Evolutionary conservation across 805 yeast species (phyloP).

Genomic region (Wickerhamiella qilinensis): DNA sequence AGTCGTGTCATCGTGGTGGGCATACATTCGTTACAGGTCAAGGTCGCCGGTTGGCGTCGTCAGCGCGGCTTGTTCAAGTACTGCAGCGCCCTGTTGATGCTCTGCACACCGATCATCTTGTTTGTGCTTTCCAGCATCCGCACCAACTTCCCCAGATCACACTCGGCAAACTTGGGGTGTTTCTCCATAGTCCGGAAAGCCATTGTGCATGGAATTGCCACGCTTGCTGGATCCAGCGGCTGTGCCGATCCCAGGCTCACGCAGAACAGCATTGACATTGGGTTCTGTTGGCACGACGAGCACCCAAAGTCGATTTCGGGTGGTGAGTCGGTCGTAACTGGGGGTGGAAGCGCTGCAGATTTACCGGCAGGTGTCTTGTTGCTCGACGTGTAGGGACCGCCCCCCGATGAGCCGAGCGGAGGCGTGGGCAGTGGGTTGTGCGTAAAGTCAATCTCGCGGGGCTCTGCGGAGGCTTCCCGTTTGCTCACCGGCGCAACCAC

Average conservation of each 20-base stretch:
- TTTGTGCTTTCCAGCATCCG: constrained; percentile 9
- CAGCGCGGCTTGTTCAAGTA: constrained; percentile 9
- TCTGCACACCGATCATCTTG: constrained; percentile 16
- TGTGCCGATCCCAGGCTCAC: constrained; percentile 23
- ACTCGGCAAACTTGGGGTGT: constrained; percentile 26
- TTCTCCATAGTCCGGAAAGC: constrained; percentile 69
- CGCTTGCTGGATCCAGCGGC: constrained; percentile 19
- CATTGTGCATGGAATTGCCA: constrained; percentile 58
- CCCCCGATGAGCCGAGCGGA: no score
- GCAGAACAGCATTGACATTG: constrained; percentile 72
- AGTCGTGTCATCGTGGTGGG: no score
- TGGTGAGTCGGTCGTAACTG: neutral
- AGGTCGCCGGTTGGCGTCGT: no score
- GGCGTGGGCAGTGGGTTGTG: no score
- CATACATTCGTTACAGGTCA: no score
- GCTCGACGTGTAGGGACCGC: no score
- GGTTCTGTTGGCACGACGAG: constrained; percentile 57
- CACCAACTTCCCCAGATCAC: constrained; percentile 14
- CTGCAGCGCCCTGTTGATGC: constrained; percentile 16
- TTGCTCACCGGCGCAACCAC: no score
- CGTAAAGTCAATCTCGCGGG: no score
- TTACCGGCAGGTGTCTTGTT: no score
- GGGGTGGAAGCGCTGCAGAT: neutral
- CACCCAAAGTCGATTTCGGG: constrained; percentile 22
- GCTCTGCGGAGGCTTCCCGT: no score